Percentiles rank a stretch among this genome's conserved stretches.
These are phyloP conservation scores for Malassezia cuniculi DNA, from an alignment of 1,284 basidiomycete genomes.

Conservation along the genomic window DNA sequence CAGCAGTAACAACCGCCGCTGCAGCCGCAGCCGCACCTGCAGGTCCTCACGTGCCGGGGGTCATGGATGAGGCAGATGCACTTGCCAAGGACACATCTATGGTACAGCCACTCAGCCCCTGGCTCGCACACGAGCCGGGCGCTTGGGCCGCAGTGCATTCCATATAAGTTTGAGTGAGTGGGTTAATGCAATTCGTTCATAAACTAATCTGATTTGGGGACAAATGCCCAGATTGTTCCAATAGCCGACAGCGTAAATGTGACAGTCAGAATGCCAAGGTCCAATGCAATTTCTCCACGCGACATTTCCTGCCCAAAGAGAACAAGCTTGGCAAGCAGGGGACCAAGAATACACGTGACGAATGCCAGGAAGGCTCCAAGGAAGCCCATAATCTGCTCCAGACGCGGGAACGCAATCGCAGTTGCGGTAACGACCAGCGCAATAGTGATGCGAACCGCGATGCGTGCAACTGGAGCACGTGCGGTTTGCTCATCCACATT, in stretches of 20 bases:
- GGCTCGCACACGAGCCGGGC: too few relatives aligned
- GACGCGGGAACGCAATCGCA: constrained; percentile 58
- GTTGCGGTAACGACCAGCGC: constrained; percentile 25
- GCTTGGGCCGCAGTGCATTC: too few relatives aligned
- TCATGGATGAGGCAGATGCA: too few relatives aligned
- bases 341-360: constrained; percentile 48
- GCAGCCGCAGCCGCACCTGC: too few relatives aligned
- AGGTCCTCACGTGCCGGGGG: too few relatives aligned
- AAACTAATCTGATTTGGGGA: constrained; percentile 2
- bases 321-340: constrained; percentile 27
- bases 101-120: too few relatives aligned
- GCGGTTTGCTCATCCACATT: too few relatives aligned
- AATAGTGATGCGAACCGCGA: constrained; percentile 20
- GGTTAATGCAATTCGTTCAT: too few relatives aligned
- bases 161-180: too few relatives aligned
- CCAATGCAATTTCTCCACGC: constrained; percentile 14
- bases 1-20: too few relatives aligned
- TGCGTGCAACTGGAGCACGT: too few relatives aligned
- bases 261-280: constrained; percentile 22
- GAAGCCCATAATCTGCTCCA: constrained; percentile 79
- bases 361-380: constrained; percentile 74
- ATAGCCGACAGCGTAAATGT: constrained; percentile 24
- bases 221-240: constrained; percentile 34
- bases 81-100: too few relatives aligned
- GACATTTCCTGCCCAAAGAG: constrained; percentile 23